These are phyloP conservation scores for Dictyostelium purpureum DNA, from an alignment of 78 protist species.

Conservation along the genomic window DNA sequence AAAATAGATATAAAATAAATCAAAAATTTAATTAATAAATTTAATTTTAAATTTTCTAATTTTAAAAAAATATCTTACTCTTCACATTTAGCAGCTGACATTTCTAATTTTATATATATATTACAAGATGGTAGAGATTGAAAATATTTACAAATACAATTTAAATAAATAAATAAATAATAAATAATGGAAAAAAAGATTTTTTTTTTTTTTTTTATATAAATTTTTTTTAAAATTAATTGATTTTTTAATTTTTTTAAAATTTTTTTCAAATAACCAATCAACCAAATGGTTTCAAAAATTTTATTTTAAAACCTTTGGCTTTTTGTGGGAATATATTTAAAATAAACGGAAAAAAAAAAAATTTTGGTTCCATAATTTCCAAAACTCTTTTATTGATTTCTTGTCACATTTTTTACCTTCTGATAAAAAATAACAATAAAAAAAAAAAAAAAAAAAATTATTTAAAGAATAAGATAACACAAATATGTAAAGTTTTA, in stretches of 20 bases:
- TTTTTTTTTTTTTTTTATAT: too few species aligned
- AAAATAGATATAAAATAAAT: background rate
- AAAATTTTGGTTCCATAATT: too few species aligned
- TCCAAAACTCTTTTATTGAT: too few species aligned
- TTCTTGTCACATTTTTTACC: too few species aligned
- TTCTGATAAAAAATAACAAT: background rate
- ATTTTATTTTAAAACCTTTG: too few species aligned
- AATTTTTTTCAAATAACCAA: too few species aligned
- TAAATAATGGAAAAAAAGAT: background rate
- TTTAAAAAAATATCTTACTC: conserved; percentile 32
- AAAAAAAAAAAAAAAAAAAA: background rate
- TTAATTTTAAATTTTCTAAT: background rate
- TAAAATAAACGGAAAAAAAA: too few species aligned
- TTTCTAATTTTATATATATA: background rate
- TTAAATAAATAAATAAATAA: conserved; percentile 8
- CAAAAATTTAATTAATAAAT: background rate
- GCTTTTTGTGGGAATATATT: too few species aligned
- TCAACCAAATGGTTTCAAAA: too few species aligned
- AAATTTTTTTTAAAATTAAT: too few species aligned
- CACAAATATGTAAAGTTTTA: background rate
- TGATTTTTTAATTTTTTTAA: too few species aligned
- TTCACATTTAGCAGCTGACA: conserved; percentile 63
- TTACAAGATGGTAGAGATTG: background rate
- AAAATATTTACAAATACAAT: background rate
- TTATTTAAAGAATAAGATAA: too few species aligned